Conservation (phyloP, 345 rosid species). For the Salix koriyanagi region DNA sequence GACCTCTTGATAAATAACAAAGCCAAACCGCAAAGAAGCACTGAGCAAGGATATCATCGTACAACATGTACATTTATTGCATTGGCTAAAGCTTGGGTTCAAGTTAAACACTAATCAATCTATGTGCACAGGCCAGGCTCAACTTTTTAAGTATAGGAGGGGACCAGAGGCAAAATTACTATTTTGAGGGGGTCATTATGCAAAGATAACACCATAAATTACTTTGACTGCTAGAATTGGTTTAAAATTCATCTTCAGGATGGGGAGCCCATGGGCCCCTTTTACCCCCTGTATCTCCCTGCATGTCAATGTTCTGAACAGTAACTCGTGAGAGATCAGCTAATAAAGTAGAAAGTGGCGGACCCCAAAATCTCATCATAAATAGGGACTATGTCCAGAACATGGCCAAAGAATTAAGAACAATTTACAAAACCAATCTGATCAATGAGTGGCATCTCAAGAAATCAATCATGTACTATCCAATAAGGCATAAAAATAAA, state of each 20-base stretch:
- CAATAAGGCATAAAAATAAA: background rate
- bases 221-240: background rate
- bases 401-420: background rate
- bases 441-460: background rate
- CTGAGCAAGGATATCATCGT: background rate
- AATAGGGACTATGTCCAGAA: background rate
- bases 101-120: background rate
- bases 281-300: background rate
- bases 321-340: background rate
- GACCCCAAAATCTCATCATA: background rate
- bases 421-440: background rate
- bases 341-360: background rate
- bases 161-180: background rate
- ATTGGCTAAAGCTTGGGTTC: background rate
- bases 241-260: background rate
- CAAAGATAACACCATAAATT: background rate
- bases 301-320: background rate
- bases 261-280: background rate
- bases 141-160: background rate
- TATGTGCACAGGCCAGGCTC: background rate
- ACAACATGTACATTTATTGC: background rate
- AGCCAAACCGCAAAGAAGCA: background rate
- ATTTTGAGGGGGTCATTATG: background rate
- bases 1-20: background rate
- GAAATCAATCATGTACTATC: too few species aligned